A percentile compares a stretch with the other conserved stretches of the same genome.
Evolutionary conservation across 768 basidiomycete species (phyloP).

Genomic region (Suillus plorans): DNA sequence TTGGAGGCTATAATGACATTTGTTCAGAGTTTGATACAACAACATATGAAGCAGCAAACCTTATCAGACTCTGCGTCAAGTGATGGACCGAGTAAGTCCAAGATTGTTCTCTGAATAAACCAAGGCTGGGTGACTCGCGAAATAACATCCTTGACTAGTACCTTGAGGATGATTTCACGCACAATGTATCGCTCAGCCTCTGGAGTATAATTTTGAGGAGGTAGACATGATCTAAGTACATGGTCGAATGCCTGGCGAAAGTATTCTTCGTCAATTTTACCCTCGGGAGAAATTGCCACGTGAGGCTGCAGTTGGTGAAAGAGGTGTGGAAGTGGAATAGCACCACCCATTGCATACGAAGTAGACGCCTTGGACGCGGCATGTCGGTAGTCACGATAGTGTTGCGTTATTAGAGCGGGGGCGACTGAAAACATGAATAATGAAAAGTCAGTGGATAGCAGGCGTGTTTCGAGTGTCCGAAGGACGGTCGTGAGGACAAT

Average conservation of each 20-base stretch:
- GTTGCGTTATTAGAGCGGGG: slow-evolving; percentile 69
- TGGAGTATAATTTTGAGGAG: slow-evolving; percentile 74
- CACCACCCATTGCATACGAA: slow-evolving; percentile 70
- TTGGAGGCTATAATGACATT: slow-evolving; percentile 18
- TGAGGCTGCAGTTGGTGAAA: slow-evolving; percentile 86
- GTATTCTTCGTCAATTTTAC: slow-evolving; percentile 71
- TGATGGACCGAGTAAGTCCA: slow-evolving; percentile 61
- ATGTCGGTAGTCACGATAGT: slow-evolving; percentile 76
- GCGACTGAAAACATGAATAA: slow-evolving; percentile 61
- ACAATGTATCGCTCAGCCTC: slow-evolving; percentile 74
- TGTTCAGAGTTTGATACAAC: neutral
- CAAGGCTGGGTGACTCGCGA: slow-evolving; percentile 82
- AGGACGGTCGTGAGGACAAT: slow-evolving; percentile 56
- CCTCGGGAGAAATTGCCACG: slow-evolving; percentile 70
- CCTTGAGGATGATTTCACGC: slow-evolving; percentile 80
- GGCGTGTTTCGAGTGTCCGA: slow-evolving; percentile 58
- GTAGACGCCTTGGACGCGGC: slow-evolving; percentile 61
- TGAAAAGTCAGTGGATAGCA: slow-evolving; percentile 54
- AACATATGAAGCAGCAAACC: slow-evolving; percentile 13
- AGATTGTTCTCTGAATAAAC: slow-evolving; percentile 76
- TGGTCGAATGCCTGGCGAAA: slow-evolving; percentile 78
- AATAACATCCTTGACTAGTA: slow-evolving; percentile 66
- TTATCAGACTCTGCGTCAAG: slow-evolving; percentile 24
- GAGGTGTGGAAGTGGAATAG: slow-evolving; percentile 58
- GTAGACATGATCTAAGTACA: slow-evolving; percentile 70